A percentile compares a stretch with the other conserved stretches of the same genome.
These are phyloP conservation scores for Terana coerulea DNA, from an alignment of 768 basidiomycete genomes.

Conservation along the genomic window DNA sequence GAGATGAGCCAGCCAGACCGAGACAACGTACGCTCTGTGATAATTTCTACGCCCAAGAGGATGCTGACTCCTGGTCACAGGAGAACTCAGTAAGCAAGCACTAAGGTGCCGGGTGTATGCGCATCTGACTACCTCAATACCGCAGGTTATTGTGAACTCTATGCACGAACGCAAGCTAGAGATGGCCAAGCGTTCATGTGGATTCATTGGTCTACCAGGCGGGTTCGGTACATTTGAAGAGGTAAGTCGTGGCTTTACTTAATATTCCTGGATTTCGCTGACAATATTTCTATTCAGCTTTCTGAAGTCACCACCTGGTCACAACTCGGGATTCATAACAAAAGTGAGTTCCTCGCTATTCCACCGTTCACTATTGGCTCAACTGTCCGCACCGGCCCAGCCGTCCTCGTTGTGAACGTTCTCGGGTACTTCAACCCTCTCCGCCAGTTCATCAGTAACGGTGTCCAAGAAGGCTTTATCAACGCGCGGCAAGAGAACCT, in stretches of 20 bases:
- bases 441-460: slow-evolving; percentile 65
- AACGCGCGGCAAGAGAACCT: slow-evolving; percentile 53
- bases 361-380: too few species aligned
- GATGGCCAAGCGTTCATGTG: slow-evolving; percentile 80
- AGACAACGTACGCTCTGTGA: slow-evolving; percentile 30
- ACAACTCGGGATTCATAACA: slow-evolving; percentile 82
- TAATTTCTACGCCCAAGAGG: not conserved
- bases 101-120: not conserved
- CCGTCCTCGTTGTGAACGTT: slow-evolving; percentile 84
- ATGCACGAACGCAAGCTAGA: slow-evolving; percentile 90
- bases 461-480: slow-evolving; percentile 75
- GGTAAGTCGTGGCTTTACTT: slow-evolving; percentile 34
- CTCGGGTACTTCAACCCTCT: slow-evolving; percentile 80
- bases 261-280: not conserved
- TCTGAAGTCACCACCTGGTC: slow-evolving; percentile 95
- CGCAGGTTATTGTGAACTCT: slow-evolving; percentile 65
- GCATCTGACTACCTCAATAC: not conserved
- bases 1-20: too few species aligned
- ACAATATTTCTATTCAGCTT: slow-evolving; percentile 39
- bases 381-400: slow-evolving; percentile 42
- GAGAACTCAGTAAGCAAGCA: slow-evolving; percentile 5
- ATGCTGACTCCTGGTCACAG: not conserved
- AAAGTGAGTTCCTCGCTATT: slow-evolving; percentile 50
- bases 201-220: slow-evolving; percentile 90
- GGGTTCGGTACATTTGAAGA: slow-evolving; percentile 97